phyloP scores from a whole-genome alignment of 2,329 filamentous ascomycete genomes.

The Epichloe coenophiala region DNA sequence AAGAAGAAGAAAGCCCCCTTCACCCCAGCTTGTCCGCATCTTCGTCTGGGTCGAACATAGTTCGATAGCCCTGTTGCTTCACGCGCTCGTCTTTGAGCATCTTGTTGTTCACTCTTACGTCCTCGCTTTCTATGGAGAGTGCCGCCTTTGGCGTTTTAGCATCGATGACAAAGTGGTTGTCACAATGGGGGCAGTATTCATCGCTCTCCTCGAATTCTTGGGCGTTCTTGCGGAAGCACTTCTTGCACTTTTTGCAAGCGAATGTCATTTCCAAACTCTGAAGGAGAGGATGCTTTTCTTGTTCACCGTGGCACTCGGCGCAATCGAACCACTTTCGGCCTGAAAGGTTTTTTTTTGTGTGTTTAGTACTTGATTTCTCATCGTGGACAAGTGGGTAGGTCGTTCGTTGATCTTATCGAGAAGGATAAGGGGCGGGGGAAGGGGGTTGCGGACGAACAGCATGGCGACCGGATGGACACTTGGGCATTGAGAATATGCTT shows the following conservation, averaged over 20 bases:
- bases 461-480: constrained; percentile 87
- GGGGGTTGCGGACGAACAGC: constrained; percentile 49
- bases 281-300: constrained; percentile 60
- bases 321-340: constrained; percentile 98
- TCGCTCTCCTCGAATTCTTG: constrained; percentile 90
- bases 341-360: constrained; percentile 20
- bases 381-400: not conserved
- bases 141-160: constrained; percentile 72
- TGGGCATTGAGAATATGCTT: constrained; percentile 98
- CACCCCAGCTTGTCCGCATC: constrained; percentile 66
- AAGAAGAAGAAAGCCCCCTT: constrained; percentile 10
- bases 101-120: constrained; percentile 69
- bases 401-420: not conserved
- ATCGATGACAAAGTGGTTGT: constrained; percentile 95
- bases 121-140: constrained; percentile 80
- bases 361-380: not conserved
- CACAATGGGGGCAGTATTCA: constrained; percentile 97
- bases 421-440: not conserved
- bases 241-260: constrained; percentile 99
- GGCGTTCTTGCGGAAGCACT: constrained; percentile 91
- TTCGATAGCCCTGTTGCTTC: constrained; percentile 41
- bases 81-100: constrained; percentile 90
- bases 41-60: constrained; percentile 64
- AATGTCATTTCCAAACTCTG: constrained; percentile 83
- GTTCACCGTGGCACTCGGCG: constrained; percentile 80